Conservation (phyloP, 2,329 filamentous ascomycete genomes). For the Colletotrichum neosansevieriae region DNA sequence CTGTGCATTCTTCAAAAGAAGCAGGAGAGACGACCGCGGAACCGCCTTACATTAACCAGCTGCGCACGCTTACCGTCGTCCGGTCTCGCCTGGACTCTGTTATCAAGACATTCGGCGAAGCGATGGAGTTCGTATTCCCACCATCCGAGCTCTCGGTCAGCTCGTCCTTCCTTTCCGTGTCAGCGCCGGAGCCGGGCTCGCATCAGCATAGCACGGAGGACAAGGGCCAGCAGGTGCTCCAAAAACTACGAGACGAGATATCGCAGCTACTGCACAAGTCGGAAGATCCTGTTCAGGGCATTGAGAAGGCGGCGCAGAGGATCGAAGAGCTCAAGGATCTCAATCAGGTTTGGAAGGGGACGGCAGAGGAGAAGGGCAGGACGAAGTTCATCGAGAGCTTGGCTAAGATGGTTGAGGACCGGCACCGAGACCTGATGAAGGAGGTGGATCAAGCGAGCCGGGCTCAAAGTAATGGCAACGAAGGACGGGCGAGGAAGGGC, state of each 20-base stretch:
- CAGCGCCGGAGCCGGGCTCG: conserved; percentile 78
- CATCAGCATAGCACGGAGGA: conserved; percentile 79
- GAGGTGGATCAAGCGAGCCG: conserved; percentile 61
- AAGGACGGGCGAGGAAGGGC: conserved; percentile 51
- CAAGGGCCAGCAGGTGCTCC: conserved; percentile 85
- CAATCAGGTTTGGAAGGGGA: conserved; percentile 91
- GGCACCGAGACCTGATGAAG: conserved; percentile 64
- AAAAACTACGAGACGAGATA: conserved; percentile 78
- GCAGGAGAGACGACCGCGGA: conserved; percentile 51
- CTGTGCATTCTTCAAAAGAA: conserved; percentile 32
- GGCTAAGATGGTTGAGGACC: conserved; percentile 85
- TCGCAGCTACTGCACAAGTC: conserved; percentile 70
- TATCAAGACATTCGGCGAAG: conserved; percentile 91
- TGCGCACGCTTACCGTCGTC: conserved; percentile 86
- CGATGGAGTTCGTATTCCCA: conserved; percentile 94
- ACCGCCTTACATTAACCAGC: conserved; percentile 78
- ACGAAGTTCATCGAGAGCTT: conserved; percentile 84
- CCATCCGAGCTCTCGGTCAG: conserved; percentile 87
- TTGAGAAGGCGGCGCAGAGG: conserved; percentile 78
- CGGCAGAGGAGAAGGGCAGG: conserved; percentile 90
- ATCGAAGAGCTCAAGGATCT: conserved; percentile 84
- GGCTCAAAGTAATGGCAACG: conserved; percentile 50
- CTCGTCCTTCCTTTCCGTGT: conserved; percentile 90
- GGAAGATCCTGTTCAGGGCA: conserved; percentile 71
- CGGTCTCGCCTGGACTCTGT: conserved; percentile 88